Conservation (phyloP, 2,329 filamentous ascomycete species). For the Fonsecaea multimorphosa region DNA sequence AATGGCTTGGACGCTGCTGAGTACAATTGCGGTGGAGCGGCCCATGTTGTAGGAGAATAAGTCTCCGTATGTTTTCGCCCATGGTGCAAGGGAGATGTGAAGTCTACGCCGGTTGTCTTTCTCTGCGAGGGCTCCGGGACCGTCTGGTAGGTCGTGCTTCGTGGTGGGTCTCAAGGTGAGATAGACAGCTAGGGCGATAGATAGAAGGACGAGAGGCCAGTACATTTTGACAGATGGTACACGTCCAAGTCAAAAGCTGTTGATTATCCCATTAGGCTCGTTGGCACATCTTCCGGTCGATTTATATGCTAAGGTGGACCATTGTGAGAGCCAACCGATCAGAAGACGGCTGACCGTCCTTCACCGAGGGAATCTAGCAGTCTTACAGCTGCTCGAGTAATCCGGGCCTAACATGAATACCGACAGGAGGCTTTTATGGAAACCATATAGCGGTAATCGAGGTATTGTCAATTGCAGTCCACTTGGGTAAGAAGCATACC, state of each 20-base stretch:
- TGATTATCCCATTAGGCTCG: not conserved
- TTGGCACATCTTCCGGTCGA: not conserved
- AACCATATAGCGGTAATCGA: not conserved
- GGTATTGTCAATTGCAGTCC: not conserved
- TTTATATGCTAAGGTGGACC: not conserved
- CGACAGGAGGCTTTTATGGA: not conserved
- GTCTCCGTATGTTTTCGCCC: slow-evolving; percentile 17
- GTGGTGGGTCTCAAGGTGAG: not conserved
- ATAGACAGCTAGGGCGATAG: slow-evolving; percentile 5
- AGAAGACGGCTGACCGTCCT: not conserved
- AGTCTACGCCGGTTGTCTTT: not conserved
- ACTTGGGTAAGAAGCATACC: not conserved
- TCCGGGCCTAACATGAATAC: not conserved
- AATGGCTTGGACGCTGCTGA: slow-evolving; percentile 18
- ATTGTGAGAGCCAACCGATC: not conserved
- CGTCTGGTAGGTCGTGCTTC: slow-evolving; percentile 9
- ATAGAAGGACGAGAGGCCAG: slow-evolving; percentile 4
- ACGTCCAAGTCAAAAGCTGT: not conserved
- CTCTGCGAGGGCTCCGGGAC: not conserved
- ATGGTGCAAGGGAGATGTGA: slow-evolving; percentile 10
- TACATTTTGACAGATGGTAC: not conserved
- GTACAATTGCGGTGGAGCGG: slow-evolving; percentile 7
- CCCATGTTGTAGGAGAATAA: slow-evolving; percentile 20
- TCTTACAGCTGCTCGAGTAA: not conserved
- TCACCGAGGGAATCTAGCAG: not conserved